phyloP scores from a whole-genome alignment of 176 grass and related monocot genomes.

The Thalia dealbata region DNA sequence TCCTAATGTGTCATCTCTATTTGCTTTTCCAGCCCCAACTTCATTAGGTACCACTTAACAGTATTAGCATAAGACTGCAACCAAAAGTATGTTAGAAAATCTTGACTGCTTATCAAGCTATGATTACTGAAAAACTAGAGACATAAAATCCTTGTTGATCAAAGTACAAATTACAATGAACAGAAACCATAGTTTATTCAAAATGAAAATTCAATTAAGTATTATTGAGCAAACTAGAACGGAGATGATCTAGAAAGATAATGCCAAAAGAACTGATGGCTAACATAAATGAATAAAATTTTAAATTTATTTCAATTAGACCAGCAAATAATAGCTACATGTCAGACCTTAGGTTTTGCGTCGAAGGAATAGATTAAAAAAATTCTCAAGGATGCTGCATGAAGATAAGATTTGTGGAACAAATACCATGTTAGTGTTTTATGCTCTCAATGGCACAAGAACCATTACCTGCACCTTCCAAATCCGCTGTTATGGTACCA shows the following conservation, averaged over 20 bases:
- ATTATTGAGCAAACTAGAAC: neutral
- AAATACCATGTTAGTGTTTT: neutral
- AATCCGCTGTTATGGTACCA: conserved; percentile 82
- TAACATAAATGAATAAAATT: neutral
- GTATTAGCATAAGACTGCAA: no score
- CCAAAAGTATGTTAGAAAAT: no score
- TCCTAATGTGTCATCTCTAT: neutral
- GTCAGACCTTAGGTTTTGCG: neutral
- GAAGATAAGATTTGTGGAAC: neutral
- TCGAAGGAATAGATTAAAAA: neutral
- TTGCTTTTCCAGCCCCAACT: neutral
- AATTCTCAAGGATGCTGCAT: neutral
- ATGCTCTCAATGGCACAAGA: conserved; percentile 5
- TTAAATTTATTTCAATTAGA: neutral
- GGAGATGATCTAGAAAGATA: neutral
- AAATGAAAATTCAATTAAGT: neutral
- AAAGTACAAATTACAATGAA: neutral
- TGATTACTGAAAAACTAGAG: neutral
- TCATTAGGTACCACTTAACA: no score
- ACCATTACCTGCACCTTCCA: conserved; percentile 89
- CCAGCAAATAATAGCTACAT: neutral
- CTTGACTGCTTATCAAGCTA: neutral
- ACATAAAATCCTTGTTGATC: neutral
- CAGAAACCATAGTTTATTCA: neutral
- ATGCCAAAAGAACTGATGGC: neutral